phyloP scores from a whole-genome alignment of 2,329 filamentous ascomycete genomes.

The Pyrenophora seminiperda region DNA sequence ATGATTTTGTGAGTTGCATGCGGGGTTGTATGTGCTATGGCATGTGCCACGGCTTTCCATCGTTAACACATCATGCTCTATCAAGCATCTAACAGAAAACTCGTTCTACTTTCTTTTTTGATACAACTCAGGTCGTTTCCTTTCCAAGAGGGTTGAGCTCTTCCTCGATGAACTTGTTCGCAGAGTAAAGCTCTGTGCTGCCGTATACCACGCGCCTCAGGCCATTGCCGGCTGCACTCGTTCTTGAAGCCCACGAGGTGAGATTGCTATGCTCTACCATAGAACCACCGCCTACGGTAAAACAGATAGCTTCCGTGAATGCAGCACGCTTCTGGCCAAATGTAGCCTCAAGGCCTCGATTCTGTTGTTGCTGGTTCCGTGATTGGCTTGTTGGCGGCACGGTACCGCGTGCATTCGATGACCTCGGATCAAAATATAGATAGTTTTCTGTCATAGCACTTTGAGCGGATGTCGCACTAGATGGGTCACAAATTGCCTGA shows the following conservation, averaged over 20 bases:
- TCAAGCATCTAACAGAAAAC: not conserved
- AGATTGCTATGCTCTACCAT: constrained; percentile 99
- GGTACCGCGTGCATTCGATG: constrained; percentile 87
- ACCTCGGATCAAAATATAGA: constrained; percentile 94
- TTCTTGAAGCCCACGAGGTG: constrained; percentile 91
- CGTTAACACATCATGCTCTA: not conserved
- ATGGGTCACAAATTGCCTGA: no score
- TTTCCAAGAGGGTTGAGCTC: constrained; percentile 63
- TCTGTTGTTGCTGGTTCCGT: constrained; percentile 47
- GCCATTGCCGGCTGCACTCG: constrained; percentile 59
- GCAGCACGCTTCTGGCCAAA: constrained; percentile 91
- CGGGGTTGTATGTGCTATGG: no score
- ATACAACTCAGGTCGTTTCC: constrained; percentile 48
- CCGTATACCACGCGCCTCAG: constrained; percentile 88
- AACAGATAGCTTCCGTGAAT: constrained; percentile 90
- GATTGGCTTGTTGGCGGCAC: constrained; percentile 77
- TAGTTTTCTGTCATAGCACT: constrained; percentile 84
- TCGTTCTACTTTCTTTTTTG: not conserved
- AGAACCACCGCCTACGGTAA: constrained; percentile 88
- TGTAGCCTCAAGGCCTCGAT: constrained; percentile 73
- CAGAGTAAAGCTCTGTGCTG: constrained; percentile 76
- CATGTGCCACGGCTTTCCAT: no score
- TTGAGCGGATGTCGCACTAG: no score
- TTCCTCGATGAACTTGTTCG: constrained; percentile 64
- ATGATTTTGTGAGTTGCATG: not conserved